Evolutionary conservation across 257 asterid species (phyloP).

Genomic region (Scutellaria galericulata): DNA sequence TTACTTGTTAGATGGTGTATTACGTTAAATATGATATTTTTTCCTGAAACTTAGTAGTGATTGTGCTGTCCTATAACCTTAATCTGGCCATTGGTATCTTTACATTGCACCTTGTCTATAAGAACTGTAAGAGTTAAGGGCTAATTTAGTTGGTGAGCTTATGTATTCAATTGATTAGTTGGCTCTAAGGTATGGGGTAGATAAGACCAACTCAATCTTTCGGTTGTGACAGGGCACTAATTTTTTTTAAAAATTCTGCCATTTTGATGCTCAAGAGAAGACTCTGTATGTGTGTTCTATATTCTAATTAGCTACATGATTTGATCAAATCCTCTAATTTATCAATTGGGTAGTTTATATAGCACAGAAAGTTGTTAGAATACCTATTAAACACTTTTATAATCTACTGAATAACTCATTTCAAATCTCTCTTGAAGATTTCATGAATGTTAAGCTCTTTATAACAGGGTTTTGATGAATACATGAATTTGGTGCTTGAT

Average conservation of each 20-base stretch:
- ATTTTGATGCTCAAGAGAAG: neutral
- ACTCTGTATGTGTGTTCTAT: neutral
- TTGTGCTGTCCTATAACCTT: neutral
- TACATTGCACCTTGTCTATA: too few species aligned
- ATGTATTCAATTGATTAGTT: neutral
- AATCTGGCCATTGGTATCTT: neutral
- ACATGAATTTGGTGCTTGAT: conserved; percentile 64
- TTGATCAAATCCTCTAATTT: neutral
- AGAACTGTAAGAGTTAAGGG: too few species aligned
- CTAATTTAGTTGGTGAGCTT: neutral
- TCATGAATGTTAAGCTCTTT: conserved; percentile 42
- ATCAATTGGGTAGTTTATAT: neutral
- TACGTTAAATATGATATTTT: neutral
- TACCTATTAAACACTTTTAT: too few species aligned
- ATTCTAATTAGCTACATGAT: neutral
- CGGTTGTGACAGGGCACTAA: neutral
- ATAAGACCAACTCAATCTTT: neutral
- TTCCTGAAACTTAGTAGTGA: neutral
- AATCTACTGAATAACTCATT: too few species aligned
- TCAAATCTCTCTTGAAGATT: neutral
- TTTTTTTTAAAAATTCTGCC: neutral
- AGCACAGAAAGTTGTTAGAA: neutral
- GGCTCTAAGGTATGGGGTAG: neutral
- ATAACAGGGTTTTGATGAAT: conserved; percentile 67
- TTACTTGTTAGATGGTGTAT: neutral